Base-by-base conservation (phyloP, 306 rosid genomes). In the Begonia fuchsioides region DNA sequence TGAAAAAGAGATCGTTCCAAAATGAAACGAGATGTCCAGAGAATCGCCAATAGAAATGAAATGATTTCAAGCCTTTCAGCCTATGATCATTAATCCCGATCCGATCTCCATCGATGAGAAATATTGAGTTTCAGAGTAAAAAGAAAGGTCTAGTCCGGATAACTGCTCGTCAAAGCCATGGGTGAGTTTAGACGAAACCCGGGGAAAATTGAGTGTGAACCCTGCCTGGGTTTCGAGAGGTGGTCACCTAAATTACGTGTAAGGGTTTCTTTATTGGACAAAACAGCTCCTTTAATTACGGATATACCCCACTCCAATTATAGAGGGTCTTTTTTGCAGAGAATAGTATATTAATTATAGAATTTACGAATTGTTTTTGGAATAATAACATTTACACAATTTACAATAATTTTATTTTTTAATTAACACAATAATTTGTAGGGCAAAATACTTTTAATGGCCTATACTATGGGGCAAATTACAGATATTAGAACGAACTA, bases 221-320 rank as follows among this genome's bases (percentile, higher is more conserved):
- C 32, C 18, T n/a, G 67, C n/a, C n/a, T n/a, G 19, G 15, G 18
- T 8, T 12, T 32, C 26, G 14, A 13, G 48, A 38, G 52, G n/a
- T 63, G 52, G 45, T 50, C 8, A 16, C 40, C 47, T 19, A 13
- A 4, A 12, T 10, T 8, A 55, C 10, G 52, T 43, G 16, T 20
- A 32, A 10, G 17, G 43, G 15, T 6, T 2, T 20, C 0, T 2
- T 39, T 35, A 57, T 11, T 17, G 38, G 47, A 12, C 71, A 52
- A 7, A 13, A 53, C 44, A 44, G 44, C 0, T 2, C 0, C 12
- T 0, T 0, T 4, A 16, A 59, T 70, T 57, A 75, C 79, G 39
- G 48, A 3, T 40, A 41, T 79, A 68, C 86, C n/a, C n/a, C 82
- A 74, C 61, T 63, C 12, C 5, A 9, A 32, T 43, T 13, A 3